These are phyloP conservation scores for Fomitopsis palustris DNA, from an alignment of 1,284 basidiomycete species.

Conservation along the genomic window DNA sequence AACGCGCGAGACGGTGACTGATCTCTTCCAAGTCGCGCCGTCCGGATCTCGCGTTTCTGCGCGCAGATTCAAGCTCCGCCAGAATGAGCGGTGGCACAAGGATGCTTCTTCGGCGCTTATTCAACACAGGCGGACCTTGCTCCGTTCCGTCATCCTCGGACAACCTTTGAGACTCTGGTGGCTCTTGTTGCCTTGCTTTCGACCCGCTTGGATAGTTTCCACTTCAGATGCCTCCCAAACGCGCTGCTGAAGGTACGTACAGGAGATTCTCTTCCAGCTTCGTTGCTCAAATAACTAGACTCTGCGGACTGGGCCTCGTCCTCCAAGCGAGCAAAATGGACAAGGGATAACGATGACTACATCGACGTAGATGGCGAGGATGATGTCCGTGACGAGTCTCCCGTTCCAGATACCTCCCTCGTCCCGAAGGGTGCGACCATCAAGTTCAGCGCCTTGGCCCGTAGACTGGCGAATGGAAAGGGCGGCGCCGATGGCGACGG, in stretches of 20 bases:
- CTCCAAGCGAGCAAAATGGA: conserved; percentile 48
- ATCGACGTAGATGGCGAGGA: conserved; percentile 56
- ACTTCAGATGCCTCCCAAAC: conserved; percentile 40
- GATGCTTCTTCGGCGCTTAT: not conserved
- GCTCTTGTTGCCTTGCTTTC: not conserved
- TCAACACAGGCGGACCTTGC: not conserved
- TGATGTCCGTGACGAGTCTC: conserved; percentile 36
- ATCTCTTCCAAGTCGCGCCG: not conserved
- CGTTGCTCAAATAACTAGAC: conserved; percentile 16
- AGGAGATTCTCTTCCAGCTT: not conserved
- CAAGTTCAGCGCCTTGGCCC: conserved; percentile 76
- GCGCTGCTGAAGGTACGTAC: conserved; percentile 44
- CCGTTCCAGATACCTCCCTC: conserved; percentile 50
- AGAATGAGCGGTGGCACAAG: conserved; percentile 4
- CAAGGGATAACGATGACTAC: conserved; percentile 49
- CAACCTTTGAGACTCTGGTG: not conserved
- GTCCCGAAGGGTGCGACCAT: conserved; percentile 72
- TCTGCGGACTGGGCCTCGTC: conserved; percentile 37
- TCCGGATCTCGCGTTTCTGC: not conserved
- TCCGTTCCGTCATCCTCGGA: not conserved
- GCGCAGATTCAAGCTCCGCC: conserved; percentile 16
- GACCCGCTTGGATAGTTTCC: too few relatives aligned
- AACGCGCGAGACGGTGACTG: conserved; percentile 7
- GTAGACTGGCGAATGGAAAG: conserved; percentile 59
- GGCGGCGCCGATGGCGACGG: conserved; percentile 31